phyloP scores from a whole-genome alignment of 768 basidiomycete genomes.

The Rhizopogon sp. region DNA sequence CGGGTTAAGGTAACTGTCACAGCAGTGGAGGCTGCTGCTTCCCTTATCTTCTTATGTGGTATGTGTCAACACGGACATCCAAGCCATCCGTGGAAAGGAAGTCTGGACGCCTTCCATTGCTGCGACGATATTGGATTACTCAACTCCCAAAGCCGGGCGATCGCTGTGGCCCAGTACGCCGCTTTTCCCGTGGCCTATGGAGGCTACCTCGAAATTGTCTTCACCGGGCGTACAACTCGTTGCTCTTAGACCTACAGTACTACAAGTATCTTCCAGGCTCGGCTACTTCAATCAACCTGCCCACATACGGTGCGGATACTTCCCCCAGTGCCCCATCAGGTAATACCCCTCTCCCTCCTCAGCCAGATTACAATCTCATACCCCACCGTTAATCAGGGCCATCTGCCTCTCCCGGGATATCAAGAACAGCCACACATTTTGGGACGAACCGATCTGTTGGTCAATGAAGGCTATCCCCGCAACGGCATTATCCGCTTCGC shows the following conservation, averaged over 20 bases:
- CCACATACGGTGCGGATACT: too few relatives aligned
- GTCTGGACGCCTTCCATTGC: conserved; percentile 21
- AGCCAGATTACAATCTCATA: conserved; percentile 5
- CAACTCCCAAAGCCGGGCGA: not conserved
- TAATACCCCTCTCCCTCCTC: conserved; percentile 7
- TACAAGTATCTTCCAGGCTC: not conserved
- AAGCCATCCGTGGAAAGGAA: conserved; percentile 12
- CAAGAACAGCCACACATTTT: too few relatives aligned
- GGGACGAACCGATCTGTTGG: too few relatives aligned
- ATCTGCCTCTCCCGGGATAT: not conserved
- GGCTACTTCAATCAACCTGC: too few relatives aligned
- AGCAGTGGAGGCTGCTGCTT: conserved; percentile 13
- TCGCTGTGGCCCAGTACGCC: not conserved
- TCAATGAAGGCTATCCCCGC: too few relatives aligned
- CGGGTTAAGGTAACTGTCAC: conserved; percentile 2
- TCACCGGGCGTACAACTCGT: conserved; percentile 5
- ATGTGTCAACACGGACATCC: conserved; percentile 18
- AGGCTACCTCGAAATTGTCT: not conserved
- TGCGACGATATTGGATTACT: not conserved
- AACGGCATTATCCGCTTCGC: too few relatives aligned
- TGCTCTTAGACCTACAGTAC: not conserved
- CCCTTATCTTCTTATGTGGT: conserved; percentile 16
- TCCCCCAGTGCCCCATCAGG: conserved; percentile 2
- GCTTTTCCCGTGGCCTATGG: conserved; percentile 1
- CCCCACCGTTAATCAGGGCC: not conserved